Base-by-base conservation (phyloP, 192 early-diverging fungal genomes). In the Phycomyces blakesleeanus region DNA sequence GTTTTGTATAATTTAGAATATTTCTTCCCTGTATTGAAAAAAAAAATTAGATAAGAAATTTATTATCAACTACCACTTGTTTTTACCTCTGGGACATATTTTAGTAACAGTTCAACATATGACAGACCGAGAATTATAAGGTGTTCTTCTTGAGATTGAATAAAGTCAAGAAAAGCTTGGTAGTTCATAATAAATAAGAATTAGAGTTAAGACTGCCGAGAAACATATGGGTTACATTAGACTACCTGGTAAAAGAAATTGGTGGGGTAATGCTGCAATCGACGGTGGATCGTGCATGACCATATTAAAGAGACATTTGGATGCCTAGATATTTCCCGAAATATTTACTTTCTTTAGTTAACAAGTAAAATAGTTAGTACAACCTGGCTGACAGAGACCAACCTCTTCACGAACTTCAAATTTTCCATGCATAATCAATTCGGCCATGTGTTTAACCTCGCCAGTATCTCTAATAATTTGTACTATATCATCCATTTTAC, bases 361-460 rank as follows among this genome's bases (percentile, higher is more conserved):
- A n/a, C 22, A 20, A 15, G 12, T 51, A 41, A 7, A 58, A n/a
- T n/a, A n/a, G n/a, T n/a, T n/a, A 34, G 14, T 20, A 34, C 49
- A 2, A 21, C 12, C 20, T 16, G n/a, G 14, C 38, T 59, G 3
- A 6, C 34, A 24, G 47, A 42, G 1, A 52, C 42, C 51, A 71
- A 82, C 83, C 67, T 79, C 86, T 68, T 88, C 85, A 51, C 85
- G 81, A 52, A 88, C 82, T 51, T 90, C 89, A 74, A 84, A 90
- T 52, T 78, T 79, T 39, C 80, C 76, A 58, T 76, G 82, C 21
- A 78, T 75, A 18, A 84, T 76, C 52, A 90, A 83, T 15, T 76
- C 66, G 34, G 79, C 76, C 25, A 90, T 63, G 27, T 80, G 71
- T 0, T 83, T 67, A 5, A 87, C 74, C 10, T 78, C 66, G 24